Percentiles rank a stretch among this genome's conserved stretches.
phyloP scores from a whole-genome alignment of 352 stramenopile species.

The Aphanomyces astaci region DNA sequence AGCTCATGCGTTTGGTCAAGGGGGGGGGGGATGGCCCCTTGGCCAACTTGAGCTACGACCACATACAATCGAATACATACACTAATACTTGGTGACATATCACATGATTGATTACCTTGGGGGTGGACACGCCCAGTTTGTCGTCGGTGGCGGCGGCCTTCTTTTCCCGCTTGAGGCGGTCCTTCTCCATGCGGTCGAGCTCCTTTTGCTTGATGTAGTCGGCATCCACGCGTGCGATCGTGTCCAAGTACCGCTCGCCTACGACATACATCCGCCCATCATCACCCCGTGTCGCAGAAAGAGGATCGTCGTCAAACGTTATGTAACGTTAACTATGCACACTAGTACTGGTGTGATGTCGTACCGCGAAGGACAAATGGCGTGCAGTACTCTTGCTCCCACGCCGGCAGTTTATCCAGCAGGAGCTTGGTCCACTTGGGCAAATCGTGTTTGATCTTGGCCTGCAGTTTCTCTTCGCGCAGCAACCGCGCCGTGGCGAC shows the following conservation, averaged over 20 bases:
- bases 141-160: background rate
- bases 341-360: too few relatives aligned
- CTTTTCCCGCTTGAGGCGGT: conserved; percentile 5
- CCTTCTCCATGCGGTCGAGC: background rate
- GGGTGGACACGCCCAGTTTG: background rate
- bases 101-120: background rate
- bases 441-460: conserved; percentile 36
- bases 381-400: conserved; percentile 32
- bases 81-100: background rate
- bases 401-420: conserved; percentile 32
- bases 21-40: background rate
- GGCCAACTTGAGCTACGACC: background rate
- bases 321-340: too few relatives aligned
- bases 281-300: too few relatives aligned
- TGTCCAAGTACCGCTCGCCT: conserved; percentile 15
- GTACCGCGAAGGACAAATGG: conserved; percentile 40
- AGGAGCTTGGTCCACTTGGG: conserved; percentile 38
- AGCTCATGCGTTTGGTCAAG: conserved; percentile 8
- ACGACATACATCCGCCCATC: too few relatives aligned
- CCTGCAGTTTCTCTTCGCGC: conserved; percentile 32
- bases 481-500: conserved; percentile 23
- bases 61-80: background rate
- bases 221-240: background rate
- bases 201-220: conserved; percentile 11
- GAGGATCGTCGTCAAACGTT: too few relatives aligned